Base-by-base conservation (phyloP, 257 asterid species). In the Solanum chaucha region DNA sequence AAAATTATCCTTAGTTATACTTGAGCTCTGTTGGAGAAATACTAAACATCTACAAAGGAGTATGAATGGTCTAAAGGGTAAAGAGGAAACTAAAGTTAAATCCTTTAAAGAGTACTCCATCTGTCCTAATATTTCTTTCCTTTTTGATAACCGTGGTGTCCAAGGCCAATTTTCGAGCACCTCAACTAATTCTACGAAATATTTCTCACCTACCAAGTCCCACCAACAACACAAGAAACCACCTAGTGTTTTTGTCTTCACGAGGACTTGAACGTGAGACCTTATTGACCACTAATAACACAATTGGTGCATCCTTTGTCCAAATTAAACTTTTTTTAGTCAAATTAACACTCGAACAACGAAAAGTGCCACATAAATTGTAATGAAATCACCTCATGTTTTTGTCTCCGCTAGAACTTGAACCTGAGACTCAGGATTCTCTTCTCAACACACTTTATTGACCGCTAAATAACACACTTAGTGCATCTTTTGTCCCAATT, bases 331-430 rank as follows among this genome's bases (percentile, higher is more conserved):
- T 17, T 28, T 68, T 28, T 28, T 6, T 68, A 28, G 74, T 28
- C 22, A 68, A 28, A 68, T 6, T 68, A 68, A 13, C 3, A 0
- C 22, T 28, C 3, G 0, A 5, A 7, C 4, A 24, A 1, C 0
- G 4, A 65, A 12, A 26, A 11, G 10, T 65, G 10, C 0, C 35
- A 65, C 20, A 65, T 24, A 24, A 14, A 0, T 48, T 48, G 1
- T 48, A 51, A 51, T 0, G 0, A 51, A 51, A 51, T 15, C 0
- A 51, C 9, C 59, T 5, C 0, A 0, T 51, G 9, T 51, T 51
- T 51, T 51, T 51, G 20, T 51, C 20, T 15, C 59, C 0, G 22
- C 22, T 51, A 20, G 5, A 20, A 22, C 30, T n/a, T 22, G 28
- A 61, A 61, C 14, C 0, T 55, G 0, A 19, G 64, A 55, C 1